Base-by-base conservation (phyloP, 768 basidiomycete genomes). In the Coprinopsis sp. region DNA sequence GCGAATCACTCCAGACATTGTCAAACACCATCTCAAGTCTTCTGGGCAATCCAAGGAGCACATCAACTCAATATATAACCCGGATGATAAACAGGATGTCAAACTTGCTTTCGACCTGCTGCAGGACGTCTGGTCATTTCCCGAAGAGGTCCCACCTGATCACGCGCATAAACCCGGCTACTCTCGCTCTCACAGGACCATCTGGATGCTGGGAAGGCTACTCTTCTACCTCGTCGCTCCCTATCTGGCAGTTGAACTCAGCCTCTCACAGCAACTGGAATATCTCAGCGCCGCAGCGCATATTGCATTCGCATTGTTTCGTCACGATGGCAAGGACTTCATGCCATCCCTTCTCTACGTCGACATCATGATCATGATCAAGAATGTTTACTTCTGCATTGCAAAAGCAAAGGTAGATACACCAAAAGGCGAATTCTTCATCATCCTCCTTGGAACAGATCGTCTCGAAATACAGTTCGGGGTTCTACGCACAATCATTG, bases 351-450 rank as follows among this genome's bases (percentile, higher is more conserved):
- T 54, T 4, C 56, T 64, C 1, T 71, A 58, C 44, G 14, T 50
- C 1, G 64, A 72, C 46, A 51, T 70, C 34, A 58, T 62, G 57
- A 48, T 65, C 4, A 67, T 67, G 64, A 58, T 71, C 46, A 72
- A 69, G 54, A 71, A 70, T 45, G 58, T 49, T 0, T 68, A 50
- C 37, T 69, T 69, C 38, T 71, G 68, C 39, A 58, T 71, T 16
- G 67, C 62, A 1, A 72, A 70, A 44, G 46, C 56, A 10, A 66
- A 69, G 37, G 47, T 60, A 1, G 56, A 67, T 43, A 40, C 54
- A 23, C 64, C 62, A 0, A 46, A 58, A 25, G 50, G 51, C 1
- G 8, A 41, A 21, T 69, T 69, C 53, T 69, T 47, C 33, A 31
- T 69, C 8, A 63, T 66, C 14, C 54, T 67, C 0, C 51, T 69